These are phyloP conservation scores for Trichoderma sp. DNA, from an alignment of 2,329 filamentous ascomycete genomes.

Conservation along the genomic window DNA sequence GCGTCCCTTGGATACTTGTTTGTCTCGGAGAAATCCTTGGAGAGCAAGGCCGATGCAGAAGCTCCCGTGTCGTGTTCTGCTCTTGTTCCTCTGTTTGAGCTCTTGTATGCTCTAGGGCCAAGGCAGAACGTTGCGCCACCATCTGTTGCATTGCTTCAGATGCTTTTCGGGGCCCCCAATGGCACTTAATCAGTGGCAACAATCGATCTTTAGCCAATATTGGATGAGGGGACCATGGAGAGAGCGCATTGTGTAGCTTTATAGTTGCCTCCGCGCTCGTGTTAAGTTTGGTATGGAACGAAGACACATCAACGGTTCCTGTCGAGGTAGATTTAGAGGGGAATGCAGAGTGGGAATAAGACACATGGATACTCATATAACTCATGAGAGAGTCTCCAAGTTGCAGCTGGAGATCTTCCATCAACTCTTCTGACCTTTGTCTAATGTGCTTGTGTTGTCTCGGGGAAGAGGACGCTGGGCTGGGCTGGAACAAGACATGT, in stretches of 20 bases:
- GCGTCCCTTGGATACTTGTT: background rate
- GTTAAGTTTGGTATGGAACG: constrained; percentile 47
- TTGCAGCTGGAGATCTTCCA: constrained; percentile 56
- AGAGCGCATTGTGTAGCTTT: constrained; percentile 45
- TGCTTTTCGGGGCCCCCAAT: constrained; percentile 48
- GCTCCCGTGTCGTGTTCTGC: background rate
- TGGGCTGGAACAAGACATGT: constrained; percentile 39
- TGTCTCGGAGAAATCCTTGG: background rate
- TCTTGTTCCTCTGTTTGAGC: background rate
- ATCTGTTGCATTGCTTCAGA: constrained; percentile 40
- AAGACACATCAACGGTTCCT: constrained; percentile 34
- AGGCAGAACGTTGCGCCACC: background rate
- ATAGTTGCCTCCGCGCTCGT: constrained; percentile 52
- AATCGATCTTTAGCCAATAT: constrained; percentile 38
- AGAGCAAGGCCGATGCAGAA: background rate
- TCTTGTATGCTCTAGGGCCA: background rate
- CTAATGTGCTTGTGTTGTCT: constrained; percentile 27
- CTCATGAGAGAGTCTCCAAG: constrained; percentile 47
- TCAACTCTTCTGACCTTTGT: constrained; percentile 52
- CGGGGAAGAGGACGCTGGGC: constrained; percentile 9
- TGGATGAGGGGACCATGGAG: constrained; percentile 50
- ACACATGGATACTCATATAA: constrained; percentile 51
- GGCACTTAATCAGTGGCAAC: constrained; percentile 43
- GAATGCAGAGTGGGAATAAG: constrained; percentile 57
- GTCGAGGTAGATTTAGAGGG: constrained; percentile 32